phyloP scores from a whole-genome alignment of 2,329 filamentous ascomycete genomes.

The Plectosphaerella sp. region DNA sequence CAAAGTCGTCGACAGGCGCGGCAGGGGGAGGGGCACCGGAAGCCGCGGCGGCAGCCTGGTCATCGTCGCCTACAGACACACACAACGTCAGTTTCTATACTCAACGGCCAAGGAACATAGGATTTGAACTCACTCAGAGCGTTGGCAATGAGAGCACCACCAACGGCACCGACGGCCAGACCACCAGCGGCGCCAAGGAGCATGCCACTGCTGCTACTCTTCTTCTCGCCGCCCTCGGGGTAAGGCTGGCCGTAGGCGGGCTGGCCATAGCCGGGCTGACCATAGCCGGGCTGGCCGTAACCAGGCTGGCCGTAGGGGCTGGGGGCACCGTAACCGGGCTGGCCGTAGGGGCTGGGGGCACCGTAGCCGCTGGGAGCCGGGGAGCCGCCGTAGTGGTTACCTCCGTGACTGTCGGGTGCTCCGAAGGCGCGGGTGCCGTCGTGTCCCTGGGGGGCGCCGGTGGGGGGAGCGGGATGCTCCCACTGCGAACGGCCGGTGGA shows the following conservation, averaged over 20 bases:
- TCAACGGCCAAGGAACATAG: neutral
- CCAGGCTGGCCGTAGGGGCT: neutral
- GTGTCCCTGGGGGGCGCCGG: constrained; percentile 9
- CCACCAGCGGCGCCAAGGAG: constrained; percentile 56
- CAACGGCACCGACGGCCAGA: constrained; percentile 51
- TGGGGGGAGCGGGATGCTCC: constrained; percentile 47
- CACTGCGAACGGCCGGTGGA: constrained; percentile 59
- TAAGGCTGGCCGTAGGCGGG: neutral
- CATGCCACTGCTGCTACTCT: constrained; percentile 47
- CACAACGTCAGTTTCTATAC: neutral
- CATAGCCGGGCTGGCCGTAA: constrained; percentile 5
- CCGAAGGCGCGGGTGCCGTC: constrained; percentile 12
- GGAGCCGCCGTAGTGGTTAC: constrained; percentile 5
- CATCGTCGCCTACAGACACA: constrained; percentile 7
- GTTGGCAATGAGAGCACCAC: constrained; percentile 54
- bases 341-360: constrained; percentile 6
- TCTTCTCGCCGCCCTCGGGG: constrained; percentile 21
- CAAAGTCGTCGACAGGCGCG: constrained; percentile 5
- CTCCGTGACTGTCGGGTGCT: neutral
- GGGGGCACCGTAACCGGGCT: neutral
- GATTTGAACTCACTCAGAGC: constrained; percentile 41
- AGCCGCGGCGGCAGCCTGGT: constrained; percentile 10
- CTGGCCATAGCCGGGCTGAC: constrained; percentile 1
- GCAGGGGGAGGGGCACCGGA: constrained; percentile 3
- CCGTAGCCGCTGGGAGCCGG: constrained; percentile 9